phyloP scores from a whole-genome alignment of 2,329 filamentous ascomycete genomes.

The Sclerotinia sclerotiorum region DNA sequence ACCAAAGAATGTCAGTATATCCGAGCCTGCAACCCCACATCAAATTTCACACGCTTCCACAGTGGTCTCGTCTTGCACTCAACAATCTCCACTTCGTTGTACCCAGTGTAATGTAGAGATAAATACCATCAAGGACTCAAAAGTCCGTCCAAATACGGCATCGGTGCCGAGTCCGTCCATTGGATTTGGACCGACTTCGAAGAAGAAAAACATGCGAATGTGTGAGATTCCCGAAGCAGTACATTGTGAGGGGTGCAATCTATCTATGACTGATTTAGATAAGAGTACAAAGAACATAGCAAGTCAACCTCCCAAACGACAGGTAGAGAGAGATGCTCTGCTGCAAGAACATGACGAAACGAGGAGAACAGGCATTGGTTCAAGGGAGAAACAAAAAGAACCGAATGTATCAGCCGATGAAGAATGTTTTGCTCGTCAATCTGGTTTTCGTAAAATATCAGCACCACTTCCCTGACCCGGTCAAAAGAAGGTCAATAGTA shows the following conservation, averaged over 20 bases:
- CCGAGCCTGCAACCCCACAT: background rate
- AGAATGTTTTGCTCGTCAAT: slow-evolving; percentile 13
- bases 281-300: background rate
- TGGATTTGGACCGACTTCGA: background rate
- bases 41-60: slow-evolving; percentile 2
- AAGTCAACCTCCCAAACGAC: background rate
- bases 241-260: slow-evolving; percentile 12
- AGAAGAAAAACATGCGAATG: background rate
- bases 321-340: background rate
- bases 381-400: background rate
- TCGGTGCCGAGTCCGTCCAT: background rate
- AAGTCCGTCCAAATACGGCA: too few species aligned
- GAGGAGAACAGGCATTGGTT: background rate
- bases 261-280: background rate
- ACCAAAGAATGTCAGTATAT: background rate
- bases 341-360: background rate
- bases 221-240: background rate
- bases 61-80: background rate
- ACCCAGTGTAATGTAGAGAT: slow-evolving; percentile 15
- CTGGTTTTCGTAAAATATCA: background rate
- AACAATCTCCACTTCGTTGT: slow-evolving; percentile 11
- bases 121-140: background rate
- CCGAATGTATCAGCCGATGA: background rate
- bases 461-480: slow-evolving; percentile 16
- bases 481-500: slow-evolving; percentile 11